A percentile compares a stretch with the other conserved stretches of the same genome.
phyloP scores from a whole-genome alignment of 192 early-diverging fungal genomes.

The Backusella macrospora region DNA sequence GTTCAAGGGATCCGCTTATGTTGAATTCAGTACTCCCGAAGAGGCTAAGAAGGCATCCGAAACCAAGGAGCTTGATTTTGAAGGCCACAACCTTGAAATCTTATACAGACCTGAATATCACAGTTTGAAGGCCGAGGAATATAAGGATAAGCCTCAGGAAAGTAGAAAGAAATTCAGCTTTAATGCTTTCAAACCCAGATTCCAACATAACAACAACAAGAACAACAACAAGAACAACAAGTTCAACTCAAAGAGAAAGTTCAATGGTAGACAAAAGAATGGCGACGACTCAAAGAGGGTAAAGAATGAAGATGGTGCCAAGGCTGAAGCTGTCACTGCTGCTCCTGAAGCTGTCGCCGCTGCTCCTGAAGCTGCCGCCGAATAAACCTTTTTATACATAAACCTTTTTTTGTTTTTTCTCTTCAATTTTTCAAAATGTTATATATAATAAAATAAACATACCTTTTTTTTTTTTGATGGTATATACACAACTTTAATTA shows the following conservation, averaged over 20 bases:
- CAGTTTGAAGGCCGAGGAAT: slow-evolving; percentile 25
- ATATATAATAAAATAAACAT: slow-evolving; percentile 3
- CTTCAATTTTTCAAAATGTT: not conserved
- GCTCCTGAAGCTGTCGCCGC: not conserved
- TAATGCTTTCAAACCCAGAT: slow-evolving; percentile 30
- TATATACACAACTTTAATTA: not conserved
- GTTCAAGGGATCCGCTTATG: slow-evolving; percentile 55
- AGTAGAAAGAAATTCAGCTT: not conserved
- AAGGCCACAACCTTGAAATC: slow-evolving; percentile 45
- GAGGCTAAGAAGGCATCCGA: slow-evolving; percentile 52
- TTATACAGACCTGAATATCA: slow-evolving; percentile 22
- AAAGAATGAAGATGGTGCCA: not conserved
- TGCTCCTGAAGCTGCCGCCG: not conserved
- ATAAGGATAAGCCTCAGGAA: slow-evolving; percentile 17
- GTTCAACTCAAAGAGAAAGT: slow-evolving; percentile 11
- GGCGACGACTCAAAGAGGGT: not conserved
- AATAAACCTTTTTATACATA: slow-evolving; percentile 15
- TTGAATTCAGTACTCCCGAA: slow-evolving; percentile 52
- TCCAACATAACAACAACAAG: not conserved
- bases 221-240: not conserved
- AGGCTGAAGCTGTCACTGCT: slow-evolving; percentile 10
- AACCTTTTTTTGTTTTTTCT: not conserved
- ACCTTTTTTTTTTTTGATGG: not conserved
- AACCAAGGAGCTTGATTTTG: slow-evolving; percentile 42
- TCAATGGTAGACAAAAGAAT: not conserved